Evolutionary conservation across 1,139 yeast species (phyloP), one percentile per base, ranked within the genome.

Genomic region (Meyerozyma guilliermondii): DNA sequence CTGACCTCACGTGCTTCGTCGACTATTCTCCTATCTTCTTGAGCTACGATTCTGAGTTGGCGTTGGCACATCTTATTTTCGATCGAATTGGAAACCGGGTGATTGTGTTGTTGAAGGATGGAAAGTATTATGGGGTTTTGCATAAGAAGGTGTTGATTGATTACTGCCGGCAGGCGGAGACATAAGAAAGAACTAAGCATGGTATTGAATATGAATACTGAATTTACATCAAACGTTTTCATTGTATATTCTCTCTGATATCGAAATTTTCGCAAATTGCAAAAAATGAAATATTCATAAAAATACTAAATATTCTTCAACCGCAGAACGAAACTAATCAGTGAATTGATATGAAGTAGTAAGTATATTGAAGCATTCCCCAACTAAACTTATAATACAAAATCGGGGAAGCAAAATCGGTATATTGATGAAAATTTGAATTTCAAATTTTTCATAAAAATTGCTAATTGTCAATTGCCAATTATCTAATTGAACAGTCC

Each of bases 91-190:
- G 85, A 1, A 74, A 71, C 38, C 57, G 83, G 41, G 76, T 72
- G 13, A 66, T 80, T 28, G 77, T 79, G 20, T 68, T 78, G 27
- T 55, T 72, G n/a, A 66, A 68, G 41, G 64, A 74, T 31, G 83
- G 83, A 9, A 58, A 61, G 45, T 79, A 71, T 53, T 67, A 68
- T 46, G 83, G 83, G 1, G 66, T 78, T 3, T 59, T 80, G 48
- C 83, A 80, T 53, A 78, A 78, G 53, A 80, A 80, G 57, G 69
- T 69, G 39, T 73, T 78, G 50, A 73, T 79, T 43, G 81, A 78
- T 45, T 75, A 58, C 48, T 58, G 66, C 43, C 55, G 72, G 44
- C 36, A 33, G 36, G 36, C 36, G 11, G 36, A 33, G n/a, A 16
- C 13, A 18, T 33, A 33, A 22, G 10, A 26, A 40, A 5, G 24